phyloP scores from a whole-genome alignment of 306 rosid species.

The Acmispon strigosus region DNA sequence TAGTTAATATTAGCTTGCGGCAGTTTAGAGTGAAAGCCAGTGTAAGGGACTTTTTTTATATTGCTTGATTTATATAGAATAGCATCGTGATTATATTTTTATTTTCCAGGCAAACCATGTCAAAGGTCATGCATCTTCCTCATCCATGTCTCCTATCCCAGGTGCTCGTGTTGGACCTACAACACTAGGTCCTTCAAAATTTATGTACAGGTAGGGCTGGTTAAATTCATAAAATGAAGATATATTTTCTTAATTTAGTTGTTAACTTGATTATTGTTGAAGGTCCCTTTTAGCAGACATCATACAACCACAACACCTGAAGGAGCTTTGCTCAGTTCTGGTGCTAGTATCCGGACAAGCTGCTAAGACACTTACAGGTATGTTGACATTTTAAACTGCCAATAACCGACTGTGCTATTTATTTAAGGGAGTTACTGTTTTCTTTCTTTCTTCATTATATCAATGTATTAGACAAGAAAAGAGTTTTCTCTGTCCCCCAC shows the following conservation, averaged over 20 bases:
- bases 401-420: not conserved
- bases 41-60: not conserved
- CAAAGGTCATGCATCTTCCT: constrained; percentile 52
- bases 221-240: constrained; percentile 18
- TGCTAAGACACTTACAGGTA: constrained; percentile 76
- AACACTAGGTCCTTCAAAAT: constrained; percentile 77
- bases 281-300: constrained; percentile 98
- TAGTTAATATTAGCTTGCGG: constrained; percentile 2
- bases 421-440: not conserved
- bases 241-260: not conserved
- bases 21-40: constrained; percentile 3
- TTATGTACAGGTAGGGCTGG: constrained; percentile 70
- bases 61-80: not conserved
- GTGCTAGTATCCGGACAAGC: constrained; percentile 86
- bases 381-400: constrained; percentile 1
- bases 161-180: constrained; percentile 61
- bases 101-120: constrained; percentile 59
- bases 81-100: not conserved
- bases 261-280: constrained; percentile 42
- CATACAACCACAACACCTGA: constrained; percentile 88
- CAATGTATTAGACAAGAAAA: not conserved
- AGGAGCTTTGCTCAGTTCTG: constrained; percentile 93
- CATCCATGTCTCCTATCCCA: constrained; percentile 52
- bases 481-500: not conserved
- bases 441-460: not conserved